phyloP scores from a whole-genome alignment of 2,329 filamentous ascomycete genomes.

The Colletotrichum sp. region DNA sequence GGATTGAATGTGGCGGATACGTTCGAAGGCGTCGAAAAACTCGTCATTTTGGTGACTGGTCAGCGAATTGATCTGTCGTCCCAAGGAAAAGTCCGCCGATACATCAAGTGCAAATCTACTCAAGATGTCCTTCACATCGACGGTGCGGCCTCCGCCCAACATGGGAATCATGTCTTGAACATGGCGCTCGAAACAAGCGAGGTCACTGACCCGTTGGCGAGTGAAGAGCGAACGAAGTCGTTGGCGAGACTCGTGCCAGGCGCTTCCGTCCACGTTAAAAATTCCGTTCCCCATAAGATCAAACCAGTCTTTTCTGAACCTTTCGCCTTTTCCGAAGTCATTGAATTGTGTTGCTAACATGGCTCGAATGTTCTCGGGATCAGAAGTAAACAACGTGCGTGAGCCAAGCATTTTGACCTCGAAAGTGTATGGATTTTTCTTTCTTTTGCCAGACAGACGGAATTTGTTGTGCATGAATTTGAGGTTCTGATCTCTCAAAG shows the following conservation, averaged over 20 bases:
- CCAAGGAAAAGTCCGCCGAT: conserved; percentile 71
- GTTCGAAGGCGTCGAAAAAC: conserved; percentile 67
- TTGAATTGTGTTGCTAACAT: conserved; percentile 58
- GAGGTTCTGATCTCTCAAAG: neutral
- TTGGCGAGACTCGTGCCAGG: conserved; percentile 56
- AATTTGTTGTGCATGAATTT: neutral
- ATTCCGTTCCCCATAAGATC: conserved; percentile 60
- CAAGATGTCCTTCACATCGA: conserved; percentile 57
- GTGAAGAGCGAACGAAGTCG: conserved; percentile 59
- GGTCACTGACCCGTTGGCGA: conserved; percentile 49
- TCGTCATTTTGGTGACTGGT: conserved; percentile 57
- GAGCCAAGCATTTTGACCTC: neutral
- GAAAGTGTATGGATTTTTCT: neutral
- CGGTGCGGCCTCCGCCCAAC: conserved; percentile 53
- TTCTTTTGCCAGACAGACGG: neutral
- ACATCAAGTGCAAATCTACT: conserved; percentile 65
- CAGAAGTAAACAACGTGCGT: conserved; percentile 46
- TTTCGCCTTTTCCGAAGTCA: conserved; percentile 52
- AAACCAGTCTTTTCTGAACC: conserved; percentile 44
- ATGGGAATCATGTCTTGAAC: conserved; percentile 62
- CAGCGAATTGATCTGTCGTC: conserved; percentile 53
- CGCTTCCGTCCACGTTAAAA: conserved; percentile 54
- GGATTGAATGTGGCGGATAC: conserved; percentile 68
- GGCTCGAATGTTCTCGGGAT: conserved; percentile 53
- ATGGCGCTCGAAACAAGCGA: conserved; percentile 65